Evolutionary conservation across 2,329 filamentous ascomycete species (phyloP).

Genomic region (Ilyonectria robusta): DNA sequence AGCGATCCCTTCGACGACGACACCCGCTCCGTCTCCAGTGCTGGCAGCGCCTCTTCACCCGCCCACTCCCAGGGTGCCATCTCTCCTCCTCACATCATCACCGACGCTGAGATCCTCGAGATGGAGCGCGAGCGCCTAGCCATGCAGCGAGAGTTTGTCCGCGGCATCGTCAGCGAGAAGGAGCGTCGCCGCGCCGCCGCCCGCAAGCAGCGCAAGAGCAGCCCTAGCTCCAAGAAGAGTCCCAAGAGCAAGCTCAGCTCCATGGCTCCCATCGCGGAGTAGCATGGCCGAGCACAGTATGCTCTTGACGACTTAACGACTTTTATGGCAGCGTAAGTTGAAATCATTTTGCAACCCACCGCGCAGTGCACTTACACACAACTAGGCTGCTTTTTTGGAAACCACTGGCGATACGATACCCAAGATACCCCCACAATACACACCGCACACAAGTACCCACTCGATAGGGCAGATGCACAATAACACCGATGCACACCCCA

Average conservation of each 20-base stretch:
- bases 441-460: constrained; percentile 29
- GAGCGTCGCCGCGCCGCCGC: constrained; percentile 62
- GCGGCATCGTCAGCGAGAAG: constrained; percentile 67
- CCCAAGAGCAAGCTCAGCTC: constrained; percentile 62
- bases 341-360: background rate
- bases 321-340: constrained; percentile 47
- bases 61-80: constrained; percentile 40
- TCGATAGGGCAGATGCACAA: constrained; percentile 39
- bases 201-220: constrained; percentile 56
- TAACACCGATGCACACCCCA: constrained; percentile 39
- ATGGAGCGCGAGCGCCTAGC: constrained; percentile 64
- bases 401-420: constrained; percentile 45
- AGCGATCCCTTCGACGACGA: constrained; percentile 67
- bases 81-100: constrained; percentile 55
- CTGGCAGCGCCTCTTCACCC: constrained; percentile 58
- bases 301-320: constrained; percentile 48
- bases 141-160: constrained; percentile 67
- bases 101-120: constrained; percentile 65
- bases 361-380: constrained; percentile 38
- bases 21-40: constrained; percentile 62
- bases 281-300: constrained; percentile 26
- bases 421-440: constrained; percentile 37
- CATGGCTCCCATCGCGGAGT: constrained; percentile 67
- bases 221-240: constrained; percentile 63
- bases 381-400: constrained; percentile 44